Evolutionary conservation across 805 yeast genomes (phyloP).

Genomic region (Diddensiella transvaalensis): DNA sequence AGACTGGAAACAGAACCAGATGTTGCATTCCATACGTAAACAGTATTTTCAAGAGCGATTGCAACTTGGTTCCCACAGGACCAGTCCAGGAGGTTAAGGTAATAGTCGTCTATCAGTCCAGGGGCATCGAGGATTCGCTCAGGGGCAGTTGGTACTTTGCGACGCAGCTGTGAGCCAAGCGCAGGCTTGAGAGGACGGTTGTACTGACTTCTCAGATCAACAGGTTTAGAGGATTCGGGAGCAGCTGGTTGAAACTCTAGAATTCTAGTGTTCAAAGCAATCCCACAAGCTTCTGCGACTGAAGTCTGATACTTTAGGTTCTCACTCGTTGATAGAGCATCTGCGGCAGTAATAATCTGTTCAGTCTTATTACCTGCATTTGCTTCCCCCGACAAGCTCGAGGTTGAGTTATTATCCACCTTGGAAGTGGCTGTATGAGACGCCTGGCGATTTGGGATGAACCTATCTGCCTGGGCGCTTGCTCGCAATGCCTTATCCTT

Average conservation of each 20-base stretch:
- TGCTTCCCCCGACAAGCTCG: not conserved
- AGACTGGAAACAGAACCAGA: slow-evolving; percentile 72
- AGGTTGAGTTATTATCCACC: slow-evolving; percentile 25
- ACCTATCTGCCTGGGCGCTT: slow-evolving; percentile 43
- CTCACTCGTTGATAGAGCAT: slow-evolving; percentile 32
- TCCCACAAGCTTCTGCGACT: slow-evolving; percentile 93
- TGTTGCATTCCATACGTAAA: slow-evolving; percentile 90
- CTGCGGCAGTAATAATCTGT: too few relatives aligned
- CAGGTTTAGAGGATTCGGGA: slow-evolving; percentile 50
- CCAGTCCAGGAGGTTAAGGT: slow-evolving; percentile 84
- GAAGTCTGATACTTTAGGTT: slow-evolving; percentile 55
- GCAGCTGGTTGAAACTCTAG: slow-evolving; percentile 84
- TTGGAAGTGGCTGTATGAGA: slow-evolving; percentile 46
- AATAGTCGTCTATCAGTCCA: slow-evolving; percentile 88
- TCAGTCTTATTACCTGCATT: slow-evolving; percentile 1
- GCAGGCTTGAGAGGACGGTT: slow-evolving; percentile 34
- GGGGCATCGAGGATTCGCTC: slow-evolving; percentile 96
- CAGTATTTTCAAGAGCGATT: slow-evolving; percentile 77
- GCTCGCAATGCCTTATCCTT: slow-evolving; percentile 26
- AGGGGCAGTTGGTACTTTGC: slow-evolving; percentile 82
- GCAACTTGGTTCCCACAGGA: slow-evolving; percentile 77
- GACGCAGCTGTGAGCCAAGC: slow-evolving; percentile 31
- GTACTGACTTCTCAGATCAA: slow-evolving; percentile 35
- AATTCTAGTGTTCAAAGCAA: slow-evolving; percentile 75
- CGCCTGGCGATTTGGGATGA: slow-evolving; percentile 55